These are phyloP conservation scores for Penicillium flavigenum DNA, from an alignment of 495 filamentous ascomycete species.

Conservation along the genomic window DNA sequence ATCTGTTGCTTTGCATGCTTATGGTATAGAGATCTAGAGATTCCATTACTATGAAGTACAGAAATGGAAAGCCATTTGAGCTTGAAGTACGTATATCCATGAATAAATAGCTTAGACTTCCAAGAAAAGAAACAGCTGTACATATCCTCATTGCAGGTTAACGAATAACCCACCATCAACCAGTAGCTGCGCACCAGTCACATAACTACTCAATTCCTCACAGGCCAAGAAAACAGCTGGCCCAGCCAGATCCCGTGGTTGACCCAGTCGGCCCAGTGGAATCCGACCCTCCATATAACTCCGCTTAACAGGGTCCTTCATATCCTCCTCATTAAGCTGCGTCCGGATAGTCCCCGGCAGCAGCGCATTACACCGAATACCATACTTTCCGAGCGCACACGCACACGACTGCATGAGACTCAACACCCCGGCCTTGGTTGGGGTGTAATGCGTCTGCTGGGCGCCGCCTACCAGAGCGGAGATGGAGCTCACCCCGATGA, in stretches of 20 bases:
- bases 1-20: constrained; percentile 64
- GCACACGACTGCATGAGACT: constrained; percentile 84
- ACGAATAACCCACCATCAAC: constrained; percentile 82
- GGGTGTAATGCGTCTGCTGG: constrained; percentile 82
- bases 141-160: constrained; percentile 56
- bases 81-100: background rate
- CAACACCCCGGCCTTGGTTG: constrained; percentile 83
- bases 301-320: constrained; percentile 65
- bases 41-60: background rate
- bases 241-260: constrained; percentile 68
- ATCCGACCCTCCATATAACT: constrained; percentile 83
- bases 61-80: background rate
- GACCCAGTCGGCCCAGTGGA: constrained; percentile 72
- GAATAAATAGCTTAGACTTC: background rate
- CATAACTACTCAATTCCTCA: constrained; percentile 71
- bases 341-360: constrained; percentile 84
- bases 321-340: constrained; percentile 82
- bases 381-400: constrained; percentile 71
- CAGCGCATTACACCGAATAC: constrained; percentile 81
- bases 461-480: constrained; percentile 81
- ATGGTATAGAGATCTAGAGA: constrained; percentile 48
- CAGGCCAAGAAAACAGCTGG: constrained; percentile 86
- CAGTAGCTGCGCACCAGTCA: constrained; percentile 79
- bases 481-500: constrained; percentile 83
- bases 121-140: background rate